Evolutionary conservation across 768 basidiomycete species (phyloP).

Genomic region (Lactarius quietus): DNA sequence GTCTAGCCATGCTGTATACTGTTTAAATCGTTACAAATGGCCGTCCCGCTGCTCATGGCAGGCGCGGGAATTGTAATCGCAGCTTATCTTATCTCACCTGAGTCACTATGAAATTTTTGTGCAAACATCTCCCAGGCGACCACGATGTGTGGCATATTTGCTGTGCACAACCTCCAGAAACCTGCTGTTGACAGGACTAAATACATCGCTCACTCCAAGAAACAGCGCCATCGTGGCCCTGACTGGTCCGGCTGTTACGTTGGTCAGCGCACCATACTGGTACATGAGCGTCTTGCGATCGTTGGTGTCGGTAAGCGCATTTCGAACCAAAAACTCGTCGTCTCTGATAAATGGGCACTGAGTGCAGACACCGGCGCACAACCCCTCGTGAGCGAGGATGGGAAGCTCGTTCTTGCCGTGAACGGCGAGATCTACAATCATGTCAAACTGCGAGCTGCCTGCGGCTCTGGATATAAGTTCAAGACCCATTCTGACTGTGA

Average conservation of each 20-base stretch:
- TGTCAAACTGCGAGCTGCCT: conserved; percentile 63
- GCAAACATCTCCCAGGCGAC: not conserved
- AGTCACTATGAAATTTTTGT: conserved; percentile 11
- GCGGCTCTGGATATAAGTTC: conserved; percentile 70
- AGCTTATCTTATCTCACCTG: conserved; percentile 13
- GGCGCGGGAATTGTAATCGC: not conserved
- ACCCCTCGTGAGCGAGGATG: conserved; percentile 84
- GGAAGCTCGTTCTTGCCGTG: conserved; percentile 79
- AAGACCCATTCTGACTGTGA: conserved; percentile 99
- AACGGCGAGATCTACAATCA: conserved; percentile 99
- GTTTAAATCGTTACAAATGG: not conserved
- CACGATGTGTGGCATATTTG: conserved; percentile 89
- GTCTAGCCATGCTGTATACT: not conserved
- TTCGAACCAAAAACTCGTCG: not conserved
- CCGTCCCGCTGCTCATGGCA: not conserved
- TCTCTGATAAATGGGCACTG: not conserved
- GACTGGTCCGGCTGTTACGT: conserved; percentile 98
- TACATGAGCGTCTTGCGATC: conserved; percentile 95
- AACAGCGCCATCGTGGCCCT: conserved; percentile 89
- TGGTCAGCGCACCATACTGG: conserved; percentile 75
- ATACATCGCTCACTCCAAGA: conserved; percentile 84
- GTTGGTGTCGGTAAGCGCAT: conserved; percentile 85
- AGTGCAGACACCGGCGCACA: conserved; percentile 90
- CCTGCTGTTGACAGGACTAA: conserved; percentile 64
- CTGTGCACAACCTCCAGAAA: conserved; percentile 74